Evolutionary conservation across 1,284 basidiomycete species (phyloP).

Genomic region (Cronartium quercuum): DNA sequence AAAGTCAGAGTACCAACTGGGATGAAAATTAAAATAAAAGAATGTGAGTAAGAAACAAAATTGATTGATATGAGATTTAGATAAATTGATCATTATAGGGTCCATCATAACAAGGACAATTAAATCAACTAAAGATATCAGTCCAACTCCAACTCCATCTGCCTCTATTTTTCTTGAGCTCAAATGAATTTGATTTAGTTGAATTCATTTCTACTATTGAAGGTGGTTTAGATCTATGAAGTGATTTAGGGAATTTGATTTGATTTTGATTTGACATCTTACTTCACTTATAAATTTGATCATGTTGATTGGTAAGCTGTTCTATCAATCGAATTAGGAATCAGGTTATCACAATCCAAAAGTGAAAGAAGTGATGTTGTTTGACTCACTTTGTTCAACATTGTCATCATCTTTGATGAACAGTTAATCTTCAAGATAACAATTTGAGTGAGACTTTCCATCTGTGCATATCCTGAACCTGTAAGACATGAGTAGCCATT

Average conservation of each 20-base stretch:
- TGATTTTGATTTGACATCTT: not conserved
- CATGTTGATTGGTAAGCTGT: too few species aligned
- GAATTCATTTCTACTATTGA: not conserved
- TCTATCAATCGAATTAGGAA: too few species aligned
- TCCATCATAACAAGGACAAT: constrained; percentile 17
- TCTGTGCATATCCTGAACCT: too few species aligned
- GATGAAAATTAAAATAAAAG: not conserved
- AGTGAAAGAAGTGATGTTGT: too few species aligned
- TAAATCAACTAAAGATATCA: constrained; percentile 1
- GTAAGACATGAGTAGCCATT: too few species aligned
- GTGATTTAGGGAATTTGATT: not conserved
- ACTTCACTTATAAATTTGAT: not conserved
- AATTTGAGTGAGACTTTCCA: too few species aligned
- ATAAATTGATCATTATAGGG: constrained; percentile 9
- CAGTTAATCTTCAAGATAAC: too few species aligned
- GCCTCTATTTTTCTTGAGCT: not conserved
- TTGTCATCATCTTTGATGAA: too few species aligned
- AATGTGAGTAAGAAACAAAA: not conserved
- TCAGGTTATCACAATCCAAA: too few species aligned
- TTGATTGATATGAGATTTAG: not conserved
- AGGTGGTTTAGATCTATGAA: not conserved
- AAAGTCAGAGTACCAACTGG: constrained; percentile 27
- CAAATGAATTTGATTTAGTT: not conserved
- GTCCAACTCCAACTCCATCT: constrained; percentile 21
- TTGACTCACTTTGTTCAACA: too few species aligned